Percentiles rank a stretch among this genome's conserved stretches.
phyloP scores from a whole-genome alignment of 2,329 filamentous ascomycete genomes.

The Aspergillus awamori region DNA sequence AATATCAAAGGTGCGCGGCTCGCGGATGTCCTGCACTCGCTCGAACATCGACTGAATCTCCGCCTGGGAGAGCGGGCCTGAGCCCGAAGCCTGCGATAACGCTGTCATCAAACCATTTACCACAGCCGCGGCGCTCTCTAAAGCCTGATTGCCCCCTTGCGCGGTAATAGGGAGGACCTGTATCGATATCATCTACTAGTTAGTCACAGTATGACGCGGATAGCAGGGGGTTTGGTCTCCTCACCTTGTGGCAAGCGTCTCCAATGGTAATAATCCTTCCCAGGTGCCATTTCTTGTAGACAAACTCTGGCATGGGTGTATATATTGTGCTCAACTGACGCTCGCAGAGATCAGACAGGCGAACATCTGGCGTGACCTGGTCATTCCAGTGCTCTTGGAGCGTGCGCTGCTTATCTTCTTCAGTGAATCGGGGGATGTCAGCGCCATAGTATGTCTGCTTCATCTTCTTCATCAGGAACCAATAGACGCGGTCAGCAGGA shows the following conservation, averaged over 20 bases:
- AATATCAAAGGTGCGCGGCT: background rate
- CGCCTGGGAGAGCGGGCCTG: background rate
- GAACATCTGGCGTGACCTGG: constrained; percentile 22
- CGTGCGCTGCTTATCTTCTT: constrained; percentile 23
- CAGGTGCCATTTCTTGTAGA: constrained; percentile 28
- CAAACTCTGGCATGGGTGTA: constrained; percentile 23
- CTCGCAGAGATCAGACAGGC: constrained; percentile 27
- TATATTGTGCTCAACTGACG: constrained; percentile 18
- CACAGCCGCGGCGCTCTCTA: constrained; percentile 38
- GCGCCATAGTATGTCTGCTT: constrained; percentile 20
- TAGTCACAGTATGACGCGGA: background rate
- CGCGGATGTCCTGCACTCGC: constrained; percentile 6
- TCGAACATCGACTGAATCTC: constrained; percentile 15
- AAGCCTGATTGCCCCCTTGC: constrained; percentile 38
- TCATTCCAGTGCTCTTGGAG: constrained; percentile 20
- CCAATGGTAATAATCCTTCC: constrained; percentile 33
- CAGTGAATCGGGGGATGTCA: constrained; percentile 27
- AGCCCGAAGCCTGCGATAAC: background rate
- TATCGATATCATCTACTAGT: background rate
- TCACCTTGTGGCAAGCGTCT: constrained; percentile 37
- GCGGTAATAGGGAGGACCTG: constrained; percentile 26
- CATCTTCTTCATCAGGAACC: constrained; percentile 28
- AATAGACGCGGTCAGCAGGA: constrained; percentile 26
- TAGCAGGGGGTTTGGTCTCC: background rate
- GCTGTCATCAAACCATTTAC: constrained; percentile 5